phyloP scores from a whole-genome alignment of 2,329 filamentous ascomycete genomes.

The Colletotrichum sp. region DNA sequence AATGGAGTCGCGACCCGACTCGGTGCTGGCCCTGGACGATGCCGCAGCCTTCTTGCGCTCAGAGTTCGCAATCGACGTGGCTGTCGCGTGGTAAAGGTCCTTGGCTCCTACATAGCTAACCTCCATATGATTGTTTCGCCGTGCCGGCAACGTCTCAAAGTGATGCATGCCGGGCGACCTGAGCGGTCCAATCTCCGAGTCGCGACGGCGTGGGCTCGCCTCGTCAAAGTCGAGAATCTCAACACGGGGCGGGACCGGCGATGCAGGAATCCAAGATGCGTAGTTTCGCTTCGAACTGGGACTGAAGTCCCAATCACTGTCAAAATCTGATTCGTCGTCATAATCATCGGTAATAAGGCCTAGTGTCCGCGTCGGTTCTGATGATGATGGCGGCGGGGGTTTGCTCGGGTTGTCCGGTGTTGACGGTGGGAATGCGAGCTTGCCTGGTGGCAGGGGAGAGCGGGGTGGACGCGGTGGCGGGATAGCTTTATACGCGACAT shows the following conservation, averaged over 20 bases:
- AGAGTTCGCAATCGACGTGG: constrained; percentile 24
- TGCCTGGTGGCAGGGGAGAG: background rate
- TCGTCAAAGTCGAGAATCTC: constrained; percentile 12
- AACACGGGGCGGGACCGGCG: constrained; percentile 13
- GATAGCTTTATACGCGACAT: constrained; percentile 29
- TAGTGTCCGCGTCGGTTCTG: constrained; percentile 17
- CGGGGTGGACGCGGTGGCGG: background rate
- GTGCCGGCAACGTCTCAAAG: constrained; percentile 21
- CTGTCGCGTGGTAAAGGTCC: constrained; percentile 29
- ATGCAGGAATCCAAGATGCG: constrained; percentile 18
- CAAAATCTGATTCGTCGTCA: constrained; percentile 11
- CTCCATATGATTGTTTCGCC: constrained; percentile 22
- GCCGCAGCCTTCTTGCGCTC: background rate
- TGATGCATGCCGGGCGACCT: constrained; percentile 22
- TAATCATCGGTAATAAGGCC: constrained; percentile 4
- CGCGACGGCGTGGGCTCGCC: constrained; percentile 11
- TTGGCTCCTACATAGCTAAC: constrained; percentile 19
- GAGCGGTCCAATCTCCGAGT: constrained; percentile 12
- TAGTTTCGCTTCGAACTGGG: constrained; percentile 1
- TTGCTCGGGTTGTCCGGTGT: background rate
- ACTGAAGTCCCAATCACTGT: constrained; percentile 18
- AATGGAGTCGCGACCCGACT: background rate
- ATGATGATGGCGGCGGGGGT: background rate
- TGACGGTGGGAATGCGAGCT: background rate
- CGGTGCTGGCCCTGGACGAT: background rate